These are phyloP conservation scores for Camillea tinctor DNA, from an alignment of 2,329 filamentous ascomycete genomes.

Conservation along the genomic window DNA sequence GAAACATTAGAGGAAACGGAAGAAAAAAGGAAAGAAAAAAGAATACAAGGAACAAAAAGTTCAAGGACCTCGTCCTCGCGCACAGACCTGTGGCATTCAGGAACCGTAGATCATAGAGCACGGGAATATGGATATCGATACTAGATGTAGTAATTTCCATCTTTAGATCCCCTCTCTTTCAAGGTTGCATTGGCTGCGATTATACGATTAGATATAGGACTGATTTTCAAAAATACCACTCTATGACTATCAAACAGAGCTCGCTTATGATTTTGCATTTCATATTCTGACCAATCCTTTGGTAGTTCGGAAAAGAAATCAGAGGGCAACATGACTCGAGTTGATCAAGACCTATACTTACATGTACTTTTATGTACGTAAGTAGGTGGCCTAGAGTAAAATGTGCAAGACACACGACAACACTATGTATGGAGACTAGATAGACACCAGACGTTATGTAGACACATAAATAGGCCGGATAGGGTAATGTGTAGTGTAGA, in stretches of 20 bases:
- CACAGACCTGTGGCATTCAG: background rate
- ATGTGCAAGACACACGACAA: background rate
- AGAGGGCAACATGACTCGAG: no score
- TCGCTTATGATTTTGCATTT: no score
- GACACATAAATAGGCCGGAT: no score
- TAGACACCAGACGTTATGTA: background rate
- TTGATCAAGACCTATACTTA: background rate
- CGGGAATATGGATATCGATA: background rate
- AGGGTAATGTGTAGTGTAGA: background rate
- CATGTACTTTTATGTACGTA: background rate
- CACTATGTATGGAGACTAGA: background rate
- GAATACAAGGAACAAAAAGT: background rate
- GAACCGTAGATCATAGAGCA: background rate
- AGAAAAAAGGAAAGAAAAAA: background rate
- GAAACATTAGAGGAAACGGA: background rate
- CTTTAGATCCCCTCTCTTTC: background rate
- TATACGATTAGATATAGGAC: background rate
- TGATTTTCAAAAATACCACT: background rate
- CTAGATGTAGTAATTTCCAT: background rate
- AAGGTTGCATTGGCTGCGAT: background rate
- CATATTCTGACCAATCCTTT: no score
- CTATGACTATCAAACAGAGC: no score
- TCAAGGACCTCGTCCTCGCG: background rate
- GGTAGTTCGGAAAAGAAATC: no score
- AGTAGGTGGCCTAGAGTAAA: no score